These are phyloP conservation scores for Saposhnikovia divaricata DNA, from an alignment of 129 eudicot species.

Conservation along the genomic window DNA sequence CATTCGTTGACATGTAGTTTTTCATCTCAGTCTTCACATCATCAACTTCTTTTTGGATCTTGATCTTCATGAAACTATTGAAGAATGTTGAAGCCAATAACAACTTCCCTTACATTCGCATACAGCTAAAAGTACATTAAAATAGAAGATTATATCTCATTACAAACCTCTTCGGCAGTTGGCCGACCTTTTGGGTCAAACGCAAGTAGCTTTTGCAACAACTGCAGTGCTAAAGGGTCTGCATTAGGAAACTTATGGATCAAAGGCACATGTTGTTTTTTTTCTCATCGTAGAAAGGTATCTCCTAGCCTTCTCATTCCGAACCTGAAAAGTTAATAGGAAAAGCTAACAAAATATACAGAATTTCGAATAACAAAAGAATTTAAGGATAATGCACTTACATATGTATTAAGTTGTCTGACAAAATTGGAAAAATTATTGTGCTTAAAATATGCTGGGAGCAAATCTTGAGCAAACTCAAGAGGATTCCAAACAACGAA, in stretches of 20 bases:
- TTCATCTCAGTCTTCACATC: too few species aligned
- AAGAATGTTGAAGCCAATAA: neutral
- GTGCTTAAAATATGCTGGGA: constrained; percentile 2
- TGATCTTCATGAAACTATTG: too few species aligned
- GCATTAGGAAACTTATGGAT: constrained; percentile 61
- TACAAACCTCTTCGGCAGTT: constrained; percentile 66
- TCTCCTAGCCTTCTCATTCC: constrained; percentile 84
- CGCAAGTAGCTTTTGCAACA: constrained; percentile 57
- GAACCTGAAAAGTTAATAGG: constrained; percentile 39
- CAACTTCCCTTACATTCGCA: too few species aligned
- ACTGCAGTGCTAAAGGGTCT: constrained; percentile 63
- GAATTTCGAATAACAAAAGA: neutral
- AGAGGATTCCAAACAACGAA: neutral
- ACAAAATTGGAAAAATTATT: constrained; percentile 1
- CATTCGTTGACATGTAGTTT: too few species aligned
- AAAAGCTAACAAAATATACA: too few species aligned
- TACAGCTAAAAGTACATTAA: neutral
- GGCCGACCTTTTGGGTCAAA: constrained; percentile 87
- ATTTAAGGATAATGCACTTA: neutral
- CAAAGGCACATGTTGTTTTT: constrained; percentile 58
- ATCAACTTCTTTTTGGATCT: too few species aligned
- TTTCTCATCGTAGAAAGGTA: constrained; percentile 70
- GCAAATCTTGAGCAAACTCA: neutral
- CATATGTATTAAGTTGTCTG: constrained; percentile 4
- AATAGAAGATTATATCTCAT: neutral